Evolutionary conservation across 1,139 yeast genomes (phyloP), one percentile per base, ranked within the genome.

Genomic region (Magnusiomyces ingens): DNA sequence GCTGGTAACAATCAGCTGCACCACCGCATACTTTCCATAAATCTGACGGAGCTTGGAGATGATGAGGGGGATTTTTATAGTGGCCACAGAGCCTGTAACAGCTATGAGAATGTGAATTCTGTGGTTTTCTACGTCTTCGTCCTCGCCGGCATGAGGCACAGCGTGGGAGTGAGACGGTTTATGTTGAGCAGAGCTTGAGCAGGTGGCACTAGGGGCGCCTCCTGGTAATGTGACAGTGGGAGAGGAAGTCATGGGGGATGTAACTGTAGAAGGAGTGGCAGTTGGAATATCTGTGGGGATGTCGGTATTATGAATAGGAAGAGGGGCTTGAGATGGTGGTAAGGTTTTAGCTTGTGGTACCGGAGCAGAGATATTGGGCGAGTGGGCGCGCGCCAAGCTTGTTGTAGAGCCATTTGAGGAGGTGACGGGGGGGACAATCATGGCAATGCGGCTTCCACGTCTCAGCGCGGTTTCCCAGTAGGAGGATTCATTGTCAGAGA

Each of bases 61-160:
- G 47, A 90, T 86, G 60, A 85, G 69, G 0, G 96, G 96, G 37
- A 93, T 85, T 66, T 93, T 93, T 57, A 91, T 89, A 2, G 98
- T 88, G 4, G 99, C 99, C 4, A 93, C 97, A 0, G 96, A 86
- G 0, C 99, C 99, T 1, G 98, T 89, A 38, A 95, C 95, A 18
- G 95, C 98, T 45, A 93, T 74, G 54, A 93, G 74, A 44, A 93
- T 84, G 68, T 93, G 98, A 55, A 88, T 76, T 65, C 90, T 90
- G 42, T 83, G 58, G 37, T 52, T 53, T 18, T 58, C 60, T 41
- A 49, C 53, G 10, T 48, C 46, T 44, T 53, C 52, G 43, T 45
- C 50, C 4, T 22, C 37, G 13, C 5, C 22, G 22, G 45, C 40
- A 36, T 12, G 40, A 13, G 40, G 40, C n/a, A 36, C 40, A 13